Percentiles rank a stretch among this genome's conserved stretches.
phyloP scores from a whole-genome alignment of 805 yeast genomes.

The Lipomyces sp. region DNA sequence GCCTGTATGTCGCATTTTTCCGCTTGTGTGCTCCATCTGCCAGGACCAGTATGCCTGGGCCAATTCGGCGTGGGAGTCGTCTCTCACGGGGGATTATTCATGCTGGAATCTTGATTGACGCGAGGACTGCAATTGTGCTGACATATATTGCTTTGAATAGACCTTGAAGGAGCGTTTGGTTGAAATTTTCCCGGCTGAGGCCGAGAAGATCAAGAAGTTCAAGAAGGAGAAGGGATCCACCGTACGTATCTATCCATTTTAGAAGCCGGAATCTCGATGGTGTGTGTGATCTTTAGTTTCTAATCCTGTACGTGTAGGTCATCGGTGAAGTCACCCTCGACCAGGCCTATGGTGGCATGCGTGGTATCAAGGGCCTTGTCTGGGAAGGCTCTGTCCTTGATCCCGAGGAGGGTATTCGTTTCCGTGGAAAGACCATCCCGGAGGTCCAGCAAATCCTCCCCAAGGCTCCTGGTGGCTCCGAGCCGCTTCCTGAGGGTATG shows the following conservation, averaged over 20 bases:
- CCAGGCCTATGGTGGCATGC: conserved; percentile 89
- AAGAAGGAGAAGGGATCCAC: conserved; percentile 83
- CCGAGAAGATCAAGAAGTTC: conserved; percentile 83
- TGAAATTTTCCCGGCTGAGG: conserved; percentile 85
- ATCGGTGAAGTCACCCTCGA: conserved; percentile 72
- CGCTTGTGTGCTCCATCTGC: neutral
- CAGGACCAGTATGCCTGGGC: neutral
- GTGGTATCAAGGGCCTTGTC: conserved; percentile 80
- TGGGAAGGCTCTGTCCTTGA: conserved; percentile 89
- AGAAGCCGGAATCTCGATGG: neutral
- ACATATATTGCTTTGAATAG: conserved; percentile 7
- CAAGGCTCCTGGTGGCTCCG: conserved; percentile 59
- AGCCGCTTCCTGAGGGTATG: conserved; percentile 60
- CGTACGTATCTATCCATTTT: conserved; percentile 42
- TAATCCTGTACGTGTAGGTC: conserved; percentile 34
- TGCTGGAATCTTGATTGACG: neutral
- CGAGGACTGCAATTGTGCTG: neutral
- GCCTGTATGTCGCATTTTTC: conserved; percentile 26
- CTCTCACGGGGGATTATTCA: neutral
- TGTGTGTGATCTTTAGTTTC: neutral
- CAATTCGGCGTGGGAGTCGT: neutral
- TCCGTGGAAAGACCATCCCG: conserved; percentile 81
- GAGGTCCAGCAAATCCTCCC: conserved; percentile 72
- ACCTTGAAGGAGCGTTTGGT: conserved; percentile 92
- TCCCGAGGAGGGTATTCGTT: conserved; percentile 81